Base-by-base conservation (phyloP, 805 yeast genomes). In the Saccharomycopsis sp. region DNA sequence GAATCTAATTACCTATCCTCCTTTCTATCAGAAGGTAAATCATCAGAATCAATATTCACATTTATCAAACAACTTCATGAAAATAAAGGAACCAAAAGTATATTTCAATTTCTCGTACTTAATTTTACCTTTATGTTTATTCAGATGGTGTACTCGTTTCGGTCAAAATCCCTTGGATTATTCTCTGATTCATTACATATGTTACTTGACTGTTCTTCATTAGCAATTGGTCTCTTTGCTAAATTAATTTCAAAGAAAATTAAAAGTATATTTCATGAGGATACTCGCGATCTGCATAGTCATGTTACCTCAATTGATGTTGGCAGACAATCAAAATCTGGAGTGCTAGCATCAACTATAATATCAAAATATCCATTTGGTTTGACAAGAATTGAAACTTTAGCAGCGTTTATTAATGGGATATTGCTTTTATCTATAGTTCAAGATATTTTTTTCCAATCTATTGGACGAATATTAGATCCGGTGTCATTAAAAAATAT, bases 331-430 rank as follows among this genome's bases (percentile, higher is more conserved):
- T 24, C 44, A 8, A 42, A 37, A 32, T n/a, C 19, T 5, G 33
- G 41, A 17, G 17, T 16, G 16, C 4, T 41, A 3, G 21, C 44
- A 4, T 6, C 38, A 4, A 40, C 79, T 2, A 73, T 85, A 4
- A 75, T 75, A 47, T 72, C 80, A n/a, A 71, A 74, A 42, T 90
- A 75, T 58, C 97, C 97, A 1, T 87, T 86, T 66, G 96, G 96
- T 0, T 67, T 90, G 41, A 71, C 79, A 5, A 77, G 88, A 60
- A 77, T 93, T 39, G 97, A 89, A 60, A 88, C 94, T 2, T 68
- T 93, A 44, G 93, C 97, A 0, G 98, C 98, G 0, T 93, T 93
- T 56, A 85, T 97, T 3, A 93, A 93, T 60, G 98, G 96, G 3
- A 82, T 94, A 5, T 63, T 93, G 41, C 67, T 93, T 35, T 62